Percentiles rank a stretch among this genome's conserved stretches.
These are phyloP conservation scores for Metroxylon sagu DNA, from an alignment of 176 grass and related monocot genomes.

Conservation along the genomic window DNA sequence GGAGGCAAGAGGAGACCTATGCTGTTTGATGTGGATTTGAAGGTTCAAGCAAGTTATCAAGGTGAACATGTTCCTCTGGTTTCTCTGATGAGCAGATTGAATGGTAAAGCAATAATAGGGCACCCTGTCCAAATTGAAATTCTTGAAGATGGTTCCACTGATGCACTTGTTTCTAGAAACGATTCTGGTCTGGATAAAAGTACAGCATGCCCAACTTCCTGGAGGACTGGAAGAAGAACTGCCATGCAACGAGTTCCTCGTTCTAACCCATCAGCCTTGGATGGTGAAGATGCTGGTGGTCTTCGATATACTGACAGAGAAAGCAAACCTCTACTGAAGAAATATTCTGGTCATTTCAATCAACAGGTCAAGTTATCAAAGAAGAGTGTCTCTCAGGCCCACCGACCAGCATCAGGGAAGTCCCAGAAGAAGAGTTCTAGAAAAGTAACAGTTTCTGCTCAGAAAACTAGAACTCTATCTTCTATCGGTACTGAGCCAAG, in stretches of 20 bases:
- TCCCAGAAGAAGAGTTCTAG: constrained; percentile 67
- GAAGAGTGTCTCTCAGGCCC: constrained; percentile 31
- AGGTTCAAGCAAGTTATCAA: constrained; percentile 90
- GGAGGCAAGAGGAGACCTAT: constrained; percentile 29
- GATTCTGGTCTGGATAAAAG: constrained; percentile 40
- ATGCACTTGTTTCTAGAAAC: constrained; percentile 38
- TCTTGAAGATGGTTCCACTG: constrained; percentile 66
- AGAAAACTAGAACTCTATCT: constrained; percentile 64
- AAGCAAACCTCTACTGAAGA: constrained; percentile 38
- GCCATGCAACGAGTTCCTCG: constrained; percentile 87
- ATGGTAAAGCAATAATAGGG: constrained; percentile 96
- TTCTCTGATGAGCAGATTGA: constrained; percentile 92
- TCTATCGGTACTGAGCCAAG: constrained; percentile 50
- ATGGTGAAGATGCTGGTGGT: constrained; percentile 35
- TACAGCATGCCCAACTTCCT: constrained; percentile 50
- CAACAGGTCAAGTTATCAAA: constrained; percentile 30
- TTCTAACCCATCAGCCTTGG: constrained; percentile 47
- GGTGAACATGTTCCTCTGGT: constrained; percentile 97
- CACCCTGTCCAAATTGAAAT: constrained; percentile 97
- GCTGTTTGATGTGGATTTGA: constrained; percentile 76
- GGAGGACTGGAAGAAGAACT: constrained; percentile 84
- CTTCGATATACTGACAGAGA: constrained; percentile 40
- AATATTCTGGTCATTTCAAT: constrained; percentile 31
- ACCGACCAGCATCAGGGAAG: constrained; percentile 25
- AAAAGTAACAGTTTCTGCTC: constrained; percentile 44